Evolutionary conservation across 2,329 filamentous ascomycete genomes (phyloP).

Genomic region (Cordyceps tenuipes): DNA sequence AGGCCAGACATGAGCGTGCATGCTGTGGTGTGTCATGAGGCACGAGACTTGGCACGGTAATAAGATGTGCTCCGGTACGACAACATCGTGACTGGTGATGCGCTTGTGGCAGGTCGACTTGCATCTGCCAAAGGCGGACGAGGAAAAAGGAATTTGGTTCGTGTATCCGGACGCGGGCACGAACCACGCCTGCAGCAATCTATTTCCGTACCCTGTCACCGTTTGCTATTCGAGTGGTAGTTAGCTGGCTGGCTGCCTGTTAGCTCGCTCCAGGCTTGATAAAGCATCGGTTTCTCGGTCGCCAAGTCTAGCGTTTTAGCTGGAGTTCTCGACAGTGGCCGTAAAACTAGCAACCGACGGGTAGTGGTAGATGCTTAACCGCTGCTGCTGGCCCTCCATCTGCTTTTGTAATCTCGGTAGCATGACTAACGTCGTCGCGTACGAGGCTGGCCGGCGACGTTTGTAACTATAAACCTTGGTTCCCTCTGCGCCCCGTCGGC

Average conservation of each 20-base stretch:
- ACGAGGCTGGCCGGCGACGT: not conserved
- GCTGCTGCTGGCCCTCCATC: not conserved
- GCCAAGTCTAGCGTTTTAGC: not conserved
- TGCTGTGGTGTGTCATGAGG: slow-evolving; percentile 1
- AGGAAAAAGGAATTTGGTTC: not conserved
- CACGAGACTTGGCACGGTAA: not conserved
- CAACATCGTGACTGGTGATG: not conserved
- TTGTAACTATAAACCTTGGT: not conserved
- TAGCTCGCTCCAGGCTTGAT: not conserved
- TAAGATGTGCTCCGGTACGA: not conserved
- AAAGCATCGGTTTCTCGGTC: not conserved
- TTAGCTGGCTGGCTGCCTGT: not conserved
- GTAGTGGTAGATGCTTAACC: not conserved
- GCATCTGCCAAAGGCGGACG: not conserved
- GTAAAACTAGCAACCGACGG: not conserved
- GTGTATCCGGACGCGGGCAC: not conserved
- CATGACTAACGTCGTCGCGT: not conserved
- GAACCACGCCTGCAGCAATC: not conserved
- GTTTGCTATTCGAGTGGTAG: not conserved
- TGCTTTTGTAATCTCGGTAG: not conserved
- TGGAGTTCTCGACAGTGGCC: not conserved
- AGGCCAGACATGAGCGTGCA: not conserved
- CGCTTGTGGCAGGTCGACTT: not conserved
- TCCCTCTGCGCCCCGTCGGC: not conserved
- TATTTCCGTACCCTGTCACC: not conserved